Conservation (phyloP, 75 land plant species). For the Pseudotsuga menziesii region DNA sequence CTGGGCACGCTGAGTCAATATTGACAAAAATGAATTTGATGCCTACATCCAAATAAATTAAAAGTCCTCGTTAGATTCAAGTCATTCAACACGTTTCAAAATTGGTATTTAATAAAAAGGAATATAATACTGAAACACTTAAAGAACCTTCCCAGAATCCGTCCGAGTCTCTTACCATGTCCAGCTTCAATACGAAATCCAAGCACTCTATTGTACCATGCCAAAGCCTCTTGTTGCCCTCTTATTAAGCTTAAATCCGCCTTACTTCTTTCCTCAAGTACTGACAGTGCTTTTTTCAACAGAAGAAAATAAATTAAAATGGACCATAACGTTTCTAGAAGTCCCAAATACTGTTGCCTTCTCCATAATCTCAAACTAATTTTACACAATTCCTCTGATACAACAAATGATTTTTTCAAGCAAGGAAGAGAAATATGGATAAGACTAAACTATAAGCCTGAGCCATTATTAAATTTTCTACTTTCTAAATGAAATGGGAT, state of each 20-base stretch:
- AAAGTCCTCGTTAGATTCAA: neutral
- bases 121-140: neutral
- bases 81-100: neutral
- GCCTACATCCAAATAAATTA: conserved; percentile 27
- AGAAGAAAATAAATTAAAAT: no score
- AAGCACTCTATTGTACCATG: conserved; percentile 64
- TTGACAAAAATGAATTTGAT: conserved; percentile 75
- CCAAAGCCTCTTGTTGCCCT: conserved; percentile 36
- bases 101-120: neutral
- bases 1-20: conserved; percentile 40
- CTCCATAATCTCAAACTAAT: no score
- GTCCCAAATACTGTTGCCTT: no score
- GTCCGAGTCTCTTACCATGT: conserved; percentile 27
- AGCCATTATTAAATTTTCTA: no score
- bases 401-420: no score
- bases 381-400: no score
- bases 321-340: no score
- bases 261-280: conserved; percentile 25
- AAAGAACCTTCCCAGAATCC: neutral
- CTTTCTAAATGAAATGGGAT: no score
- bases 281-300: conserved; percentile 19
- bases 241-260: conserved; percentile 11
- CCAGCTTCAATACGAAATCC: conserved; percentile 62
- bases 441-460: no score
- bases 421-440: no score